Percentiles rank a stretch among this genome's conserved stretches.
phyloP scores from a whole-genome alignment of 2,329 filamentous ascomycete genomes.

The Penicillium vulpinum region DNA sequence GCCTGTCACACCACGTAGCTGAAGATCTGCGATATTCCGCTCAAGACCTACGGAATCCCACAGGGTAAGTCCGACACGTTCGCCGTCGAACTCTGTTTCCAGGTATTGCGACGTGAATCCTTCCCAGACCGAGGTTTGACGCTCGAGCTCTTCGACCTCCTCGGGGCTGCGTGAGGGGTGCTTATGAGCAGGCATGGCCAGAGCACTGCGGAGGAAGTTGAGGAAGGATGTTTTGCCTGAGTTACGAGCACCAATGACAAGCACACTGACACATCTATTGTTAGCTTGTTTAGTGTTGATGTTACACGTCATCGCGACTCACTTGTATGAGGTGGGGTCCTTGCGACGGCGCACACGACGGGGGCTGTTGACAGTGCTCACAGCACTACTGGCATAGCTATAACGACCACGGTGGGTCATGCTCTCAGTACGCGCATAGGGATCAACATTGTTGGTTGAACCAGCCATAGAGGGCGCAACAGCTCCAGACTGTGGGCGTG shows the following conservation, averaged over 20 bases:
- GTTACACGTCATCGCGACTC: slow-evolving; percentile 48
- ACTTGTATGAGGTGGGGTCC: slow-evolving; percentile 99
- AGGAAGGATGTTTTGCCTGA: slow-evolving; percentile 96
- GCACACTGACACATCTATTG: slow-evolving; percentile 61
- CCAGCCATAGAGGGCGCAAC: slow-evolving; percentile 26
- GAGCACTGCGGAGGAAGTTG: slow-evolving; percentile 85
- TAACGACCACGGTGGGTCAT: slow-evolving; percentile 96
- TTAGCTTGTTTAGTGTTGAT: not conserved
- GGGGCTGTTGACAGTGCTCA: slow-evolving; percentile 90
- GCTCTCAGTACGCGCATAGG: slow-evolving; percentile 82
- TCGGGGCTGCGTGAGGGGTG: slow-evolving; percentile 59
- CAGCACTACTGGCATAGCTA: slow-evolving; percentile 89
- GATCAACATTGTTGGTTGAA: slow-evolving; percentile 55
- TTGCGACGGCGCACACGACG: slow-evolving; percentile 89
- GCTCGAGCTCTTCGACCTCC: slow-evolving; percentile 54
- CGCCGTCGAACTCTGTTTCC: slow-evolving; percentile 90
- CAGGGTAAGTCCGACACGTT: slow-evolving; percentile 86
- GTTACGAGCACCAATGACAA: slow-evolving; percentile 83
- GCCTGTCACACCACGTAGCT: slow-evolving; percentile 83
- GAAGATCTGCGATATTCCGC: slow-evolving; percentile 91
- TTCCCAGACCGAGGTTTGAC: slow-evolving; percentile 56
- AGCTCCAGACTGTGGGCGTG: slow-evolving; percentile 28
- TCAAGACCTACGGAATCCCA: slow-evolving; percentile 97
- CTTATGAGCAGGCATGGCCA: slow-evolving; percentile 81
- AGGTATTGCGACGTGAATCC: slow-evolving; percentile 86